Conservation (phyloP, 495 filamentous ascomycete species). For the Evernia prunastri region DNA sequence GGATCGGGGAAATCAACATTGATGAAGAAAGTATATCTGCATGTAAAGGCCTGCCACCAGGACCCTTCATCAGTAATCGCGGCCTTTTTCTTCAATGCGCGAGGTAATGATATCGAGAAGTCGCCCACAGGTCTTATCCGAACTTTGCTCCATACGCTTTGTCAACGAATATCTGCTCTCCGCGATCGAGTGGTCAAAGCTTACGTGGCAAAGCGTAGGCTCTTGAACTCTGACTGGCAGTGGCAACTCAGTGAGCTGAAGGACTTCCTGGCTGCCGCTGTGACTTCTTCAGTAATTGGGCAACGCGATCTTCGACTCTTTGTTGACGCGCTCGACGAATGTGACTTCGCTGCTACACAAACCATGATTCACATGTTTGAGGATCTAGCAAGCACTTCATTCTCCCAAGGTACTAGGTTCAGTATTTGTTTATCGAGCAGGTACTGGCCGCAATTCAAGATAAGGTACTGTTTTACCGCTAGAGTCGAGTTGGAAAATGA, state of each 20-base stretch:
- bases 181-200: constrained; percentile 12
- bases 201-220: constrained; percentile 17
- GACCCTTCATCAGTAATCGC: constrained; percentile 13
- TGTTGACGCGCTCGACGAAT: constrained; percentile 43
- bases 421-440: background rate
- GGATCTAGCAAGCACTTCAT: constrained; percentile 23
- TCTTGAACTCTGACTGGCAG: background rate
- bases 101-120: constrained; percentile 2
- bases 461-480: background rate
- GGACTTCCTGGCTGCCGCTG: constrained; percentile 27
- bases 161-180: constrained; percentile 26
- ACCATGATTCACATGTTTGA: constrained; percentile 37
- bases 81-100: no score
- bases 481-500: background rate
- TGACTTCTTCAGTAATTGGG: constrained; percentile 24
- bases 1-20: constrained; percentile 44
- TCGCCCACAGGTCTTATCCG: constrained; percentile 1
- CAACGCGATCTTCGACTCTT: constrained; percentile 29
- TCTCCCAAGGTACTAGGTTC: constrained; percentile 17
- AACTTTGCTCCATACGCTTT: constrained; percentile 29
- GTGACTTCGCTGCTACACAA: constrained; percentile 31
- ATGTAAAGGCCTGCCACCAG: constrained; percentile 11
- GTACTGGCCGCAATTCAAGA: background rate
- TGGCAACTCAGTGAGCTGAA: constrained; percentile 32
- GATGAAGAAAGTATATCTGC: constrained; percentile 22